A percentile compares a stretch with the other conserved stretches of the same genome.
These are phyloP conservation scores for Diacronema lutheri DNA, from an alignment of 78 protist species.

Conservation along the genomic window DNA sequence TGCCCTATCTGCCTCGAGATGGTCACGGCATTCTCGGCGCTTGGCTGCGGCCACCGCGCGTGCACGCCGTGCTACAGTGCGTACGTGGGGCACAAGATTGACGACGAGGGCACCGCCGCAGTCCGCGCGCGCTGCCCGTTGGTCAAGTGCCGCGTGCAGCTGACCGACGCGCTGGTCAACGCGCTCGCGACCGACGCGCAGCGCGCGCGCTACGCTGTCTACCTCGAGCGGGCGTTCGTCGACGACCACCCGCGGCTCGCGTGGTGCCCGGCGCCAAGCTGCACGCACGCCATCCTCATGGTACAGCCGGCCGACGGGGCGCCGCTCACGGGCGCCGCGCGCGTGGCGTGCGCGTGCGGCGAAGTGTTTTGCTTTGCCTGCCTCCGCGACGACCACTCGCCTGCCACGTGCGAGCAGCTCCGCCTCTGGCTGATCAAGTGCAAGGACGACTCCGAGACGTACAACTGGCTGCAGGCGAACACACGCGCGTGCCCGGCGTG, in stretches of 20 bases:
- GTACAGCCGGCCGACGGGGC: too few relatives aligned
- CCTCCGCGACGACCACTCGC: constrained; percentile 3
- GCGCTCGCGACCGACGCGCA: background rate
- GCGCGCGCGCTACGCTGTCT: background rate
- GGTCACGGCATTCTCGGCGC: background rate
- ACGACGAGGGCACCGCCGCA: background rate
- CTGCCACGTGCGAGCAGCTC: constrained; percentile 27
- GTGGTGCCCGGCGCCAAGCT: constrained; percentile 43
- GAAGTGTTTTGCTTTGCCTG: constrained; percentile 22
- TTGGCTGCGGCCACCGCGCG: background rate
- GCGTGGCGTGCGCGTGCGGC: constrained; percentile 31
- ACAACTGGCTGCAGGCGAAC: constrained; percentile 8
- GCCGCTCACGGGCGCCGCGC: background rate
- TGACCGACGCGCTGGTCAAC: background rate
- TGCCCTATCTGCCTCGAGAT: background rate
- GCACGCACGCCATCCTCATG: constrained; percentile 10
- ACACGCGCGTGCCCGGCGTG: constrained; percentile 72
- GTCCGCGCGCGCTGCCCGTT: background rate
- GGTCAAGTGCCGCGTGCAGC: background rate
- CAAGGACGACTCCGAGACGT: constrained; percentile 27
- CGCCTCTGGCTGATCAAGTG: constrained; percentile 8
- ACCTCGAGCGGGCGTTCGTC: constrained; percentile 18
- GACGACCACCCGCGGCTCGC: constrained; percentile 30
- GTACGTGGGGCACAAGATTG: background rate
- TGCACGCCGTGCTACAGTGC: background rate